Conservation (phyloP, 805 yeast species). For the Saccharomycopsis fodiens region DNA sequence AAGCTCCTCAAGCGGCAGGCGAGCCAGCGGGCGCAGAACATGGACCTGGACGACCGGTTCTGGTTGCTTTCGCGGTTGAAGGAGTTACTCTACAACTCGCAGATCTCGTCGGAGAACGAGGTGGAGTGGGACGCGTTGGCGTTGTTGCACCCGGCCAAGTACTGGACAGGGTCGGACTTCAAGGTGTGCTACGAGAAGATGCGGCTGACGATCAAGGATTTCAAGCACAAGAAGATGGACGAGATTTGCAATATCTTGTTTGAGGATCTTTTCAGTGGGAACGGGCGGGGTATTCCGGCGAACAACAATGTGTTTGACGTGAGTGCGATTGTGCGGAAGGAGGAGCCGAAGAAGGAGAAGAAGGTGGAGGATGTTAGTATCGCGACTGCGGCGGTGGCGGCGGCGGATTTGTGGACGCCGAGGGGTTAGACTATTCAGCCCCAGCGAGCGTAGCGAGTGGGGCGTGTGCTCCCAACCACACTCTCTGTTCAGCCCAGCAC, state of each 20-base stretch:
- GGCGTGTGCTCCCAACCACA: too few relatives aligned
- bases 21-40: constrained; percentile 34
- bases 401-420: not conserved
- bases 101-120: constrained; percentile 31
- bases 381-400: constrained; percentile 1
- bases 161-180: constrained; percentile 58
- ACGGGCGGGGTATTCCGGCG: not conserved
- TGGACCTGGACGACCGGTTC: constrained; percentile 39
- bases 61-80: constrained; percentile 43
- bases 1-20: constrained; percentile 63
- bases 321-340: not conserved
- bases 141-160: constrained; percentile 33
- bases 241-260: constrained; percentile 27
- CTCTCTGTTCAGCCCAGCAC: too few relatives aligned
- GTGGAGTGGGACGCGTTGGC: constrained; percentile 53
- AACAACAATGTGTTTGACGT: constrained; percentile 1
- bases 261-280: constrained; percentile 14
- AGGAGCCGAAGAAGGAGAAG: not conserved
- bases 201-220: constrained; percentile 44
- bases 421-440: too few relatives aligned
- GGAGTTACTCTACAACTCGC: constrained; percentile 29
- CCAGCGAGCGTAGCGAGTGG: too few relatives aligned
- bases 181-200: constrained; percentile 53
- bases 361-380: not conserved
- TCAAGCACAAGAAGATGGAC: constrained; percentile 31